Percentiles rank a stretch among this genome's conserved stretches.
Evolutionary conservation across 441 rosid genomes (phyloP).

Genomic region (Erysimum cheiri): DNA sequence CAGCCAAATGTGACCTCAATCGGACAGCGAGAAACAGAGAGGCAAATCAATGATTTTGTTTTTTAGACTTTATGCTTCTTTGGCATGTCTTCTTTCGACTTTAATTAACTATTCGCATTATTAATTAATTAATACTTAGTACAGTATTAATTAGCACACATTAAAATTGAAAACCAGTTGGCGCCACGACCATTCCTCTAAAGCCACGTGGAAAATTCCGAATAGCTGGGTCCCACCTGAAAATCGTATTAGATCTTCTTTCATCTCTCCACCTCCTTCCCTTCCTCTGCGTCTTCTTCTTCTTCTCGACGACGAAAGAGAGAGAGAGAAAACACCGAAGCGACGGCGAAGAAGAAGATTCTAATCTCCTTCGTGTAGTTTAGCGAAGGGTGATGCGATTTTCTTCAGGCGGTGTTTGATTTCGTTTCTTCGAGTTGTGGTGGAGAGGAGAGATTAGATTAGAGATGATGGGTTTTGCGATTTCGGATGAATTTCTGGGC

Average conservation of each 20-base stretch:
- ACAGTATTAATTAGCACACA: constrained; percentile 27
- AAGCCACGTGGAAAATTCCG: constrained; percentile 30
- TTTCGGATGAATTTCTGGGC: constrained; percentile 83
- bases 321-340: constrained; percentile 8
- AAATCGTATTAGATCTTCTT: neutral
- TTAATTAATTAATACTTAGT: too few relatives aligned
- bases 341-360: constrained; percentile 32
- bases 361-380: constrained; percentile 32
- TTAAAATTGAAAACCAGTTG: constrained; percentile 33
- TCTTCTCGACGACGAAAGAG: constrained; percentile 6
- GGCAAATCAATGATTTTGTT: constrained; percentile 29
- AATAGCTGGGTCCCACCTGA: constrained; percentile 32
- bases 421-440: neutral
- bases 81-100: constrained; percentile 18
- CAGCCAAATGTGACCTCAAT: constrained; percentile 9
- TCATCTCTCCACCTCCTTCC: constrained; percentile 12
- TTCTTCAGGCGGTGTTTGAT: constrained; percentile 34
- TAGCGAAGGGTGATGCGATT: constrained; percentile 35
- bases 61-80: neutral
- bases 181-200: constrained; percentile 10
- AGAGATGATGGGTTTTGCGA: constrained; percentile 54
- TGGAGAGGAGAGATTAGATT: neutral
- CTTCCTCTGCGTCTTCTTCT: constrained; percentile 21
- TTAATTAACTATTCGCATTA: neutral
- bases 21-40: constrained; percentile 12